phyloP scores from a whole-genome alignment of 495 filamentous ascomycete species.

The Lasiosphaeris hirsuta region DNA sequence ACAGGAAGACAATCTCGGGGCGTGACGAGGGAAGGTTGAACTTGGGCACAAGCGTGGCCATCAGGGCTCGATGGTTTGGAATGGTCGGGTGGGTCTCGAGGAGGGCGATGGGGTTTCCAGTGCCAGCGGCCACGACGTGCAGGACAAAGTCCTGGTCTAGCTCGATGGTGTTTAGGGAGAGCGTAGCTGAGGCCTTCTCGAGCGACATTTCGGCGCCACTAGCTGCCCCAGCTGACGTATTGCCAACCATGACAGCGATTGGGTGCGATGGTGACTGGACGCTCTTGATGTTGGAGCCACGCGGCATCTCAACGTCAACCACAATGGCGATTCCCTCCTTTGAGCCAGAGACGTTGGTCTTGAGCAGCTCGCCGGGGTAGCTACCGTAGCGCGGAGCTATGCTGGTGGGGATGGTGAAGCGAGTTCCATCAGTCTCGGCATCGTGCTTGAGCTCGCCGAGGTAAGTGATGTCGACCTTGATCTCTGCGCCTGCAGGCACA shows the following conservation, averaged over 20 bases:
- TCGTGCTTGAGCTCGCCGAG: conserved; percentile 67
- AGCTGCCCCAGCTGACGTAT: conserved; percentile 41
- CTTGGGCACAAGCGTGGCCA: conserved; percentile 65
- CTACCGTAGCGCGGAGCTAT: conserved; percentile 64
- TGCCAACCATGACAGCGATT: conserved; percentile 60
- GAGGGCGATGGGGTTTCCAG: conserved; percentile 55
- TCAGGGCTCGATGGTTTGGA: conserved; percentile 58
- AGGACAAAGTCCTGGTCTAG: conserved; percentile 54
- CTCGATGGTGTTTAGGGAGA: conserved; percentile 46
- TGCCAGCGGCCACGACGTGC: conserved; percentile 53
- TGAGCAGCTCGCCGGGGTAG: conserved; percentile 31
- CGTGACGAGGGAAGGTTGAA: conserved; percentile 51
- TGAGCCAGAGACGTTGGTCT: conserved; percentile 9
- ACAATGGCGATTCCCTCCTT: conserved; percentile 53
- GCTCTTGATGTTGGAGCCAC: conserved; percentile 51
- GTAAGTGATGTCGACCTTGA: conserved; percentile 60
- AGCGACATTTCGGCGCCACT: conserved; percentile 46
- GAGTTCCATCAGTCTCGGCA: conserved; percentile 56
- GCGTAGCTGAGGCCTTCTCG: conserved; percentile 56
- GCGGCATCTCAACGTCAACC: conserved; percentile 57
- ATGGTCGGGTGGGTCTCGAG: conserved; percentile 61
- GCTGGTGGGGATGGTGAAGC: conserved; percentile 60
- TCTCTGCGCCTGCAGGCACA: conserved; percentile 49
- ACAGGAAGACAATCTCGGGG: conserved; percentile 68
- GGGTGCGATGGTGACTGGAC: conserved; percentile 66